These are phyloP conservation scores for Brassica hybrid DNA, from an alignment of 441 rosid genomes.

Conservation along the genomic window DNA sequence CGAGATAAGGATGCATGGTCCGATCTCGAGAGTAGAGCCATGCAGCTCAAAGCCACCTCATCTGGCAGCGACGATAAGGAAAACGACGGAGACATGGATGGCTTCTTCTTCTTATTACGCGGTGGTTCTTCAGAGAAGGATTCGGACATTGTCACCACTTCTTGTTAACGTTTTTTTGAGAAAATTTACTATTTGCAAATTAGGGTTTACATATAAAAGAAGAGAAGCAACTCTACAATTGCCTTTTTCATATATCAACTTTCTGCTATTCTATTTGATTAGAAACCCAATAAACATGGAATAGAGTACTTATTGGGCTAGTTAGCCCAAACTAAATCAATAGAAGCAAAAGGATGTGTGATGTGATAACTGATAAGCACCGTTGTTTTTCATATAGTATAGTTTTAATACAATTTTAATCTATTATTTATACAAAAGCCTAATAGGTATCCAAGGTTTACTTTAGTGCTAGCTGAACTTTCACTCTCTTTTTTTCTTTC, in stretches of 20 bases:
- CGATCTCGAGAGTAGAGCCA: neutral
- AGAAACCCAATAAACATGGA: neutral
- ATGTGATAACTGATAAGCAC: no score
- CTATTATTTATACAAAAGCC: neutral
- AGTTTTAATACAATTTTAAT: neutral
- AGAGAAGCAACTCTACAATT: no score
- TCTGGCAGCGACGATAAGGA: neutral
- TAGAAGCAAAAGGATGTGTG: no score
- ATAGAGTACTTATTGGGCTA: neutral
- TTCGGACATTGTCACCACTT: neutral
- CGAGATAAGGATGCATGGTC: neutral
- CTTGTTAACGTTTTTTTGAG: no score
- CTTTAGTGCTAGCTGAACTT: constrained; percentile 11
- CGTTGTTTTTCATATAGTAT: neutral
- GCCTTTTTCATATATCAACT: neutral
- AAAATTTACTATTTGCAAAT: no score
- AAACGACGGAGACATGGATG: neutral
- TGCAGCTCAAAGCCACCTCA: neutral
- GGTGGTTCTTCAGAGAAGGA: neutral
- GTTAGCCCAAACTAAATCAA: neutral
- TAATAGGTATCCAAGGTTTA: neutral
- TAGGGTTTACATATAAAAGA: neutral
- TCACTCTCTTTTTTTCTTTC: neutral
- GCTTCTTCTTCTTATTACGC: neutral
- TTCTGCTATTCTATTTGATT: no score